phyloP scores from a whole-genome alignment of 352 stramenopile genomes.

The Phytophthora sp. region DNA sequence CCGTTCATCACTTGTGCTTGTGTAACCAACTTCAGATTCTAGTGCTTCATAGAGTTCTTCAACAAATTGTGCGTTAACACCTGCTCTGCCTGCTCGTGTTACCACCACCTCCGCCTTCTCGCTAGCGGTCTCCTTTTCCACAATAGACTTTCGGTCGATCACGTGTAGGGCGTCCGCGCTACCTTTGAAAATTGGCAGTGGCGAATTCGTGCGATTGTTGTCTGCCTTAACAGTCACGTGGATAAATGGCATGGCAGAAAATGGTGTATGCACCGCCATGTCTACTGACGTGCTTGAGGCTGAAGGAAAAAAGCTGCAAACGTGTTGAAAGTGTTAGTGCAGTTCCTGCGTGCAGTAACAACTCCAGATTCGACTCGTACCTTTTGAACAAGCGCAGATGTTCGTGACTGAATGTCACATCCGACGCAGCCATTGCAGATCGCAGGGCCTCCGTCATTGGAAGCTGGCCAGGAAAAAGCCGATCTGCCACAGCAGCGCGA shows the following conservation, averaged over 20 bases:
- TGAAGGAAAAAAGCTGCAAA: slow-evolving; percentile 40
- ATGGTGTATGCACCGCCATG: slow-evolving; percentile 4
- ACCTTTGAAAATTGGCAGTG: slow-evolving; percentile 34
- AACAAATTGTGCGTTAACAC: slow-evolving; percentile 33
- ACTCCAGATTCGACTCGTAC: slow-evolving; percentile 18
- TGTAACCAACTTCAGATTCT: slow-evolving; percentile 29
- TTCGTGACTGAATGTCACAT: slow-evolving; percentile 30
- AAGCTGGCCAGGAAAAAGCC: slow-evolving; percentile 42
- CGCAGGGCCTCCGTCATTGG: slow-evolving; percentile 36
- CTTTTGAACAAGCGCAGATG: slow-evolving; percentile 58
- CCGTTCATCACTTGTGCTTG: background rate
- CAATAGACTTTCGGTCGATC: slow-evolving; percentile 48
- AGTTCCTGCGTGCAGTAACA: background rate
- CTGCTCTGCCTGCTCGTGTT: slow-evolving; percentile 14
- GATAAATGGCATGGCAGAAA: slow-evolving; percentile 38
- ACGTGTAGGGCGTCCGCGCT: slow-evolving; percentile 34
- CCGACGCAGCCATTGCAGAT: slow-evolving; percentile 25
- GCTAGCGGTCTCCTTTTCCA: slow-evolving; percentile 38
- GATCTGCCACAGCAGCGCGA: slow-evolving; percentile 48
- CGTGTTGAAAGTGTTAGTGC: slow-evolving; percentile 16
- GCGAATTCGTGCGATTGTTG: background rate
- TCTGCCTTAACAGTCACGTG: slow-evolving; percentile 11
- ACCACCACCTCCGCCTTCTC: slow-evolving; percentile 33
- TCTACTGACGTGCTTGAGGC: background rate
- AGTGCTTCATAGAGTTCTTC: slow-evolving; percentile 41